phyloP scores from a whole-genome alignment of 345 rosid genomes.

The Eucalyptus shirleyi region DNA sequence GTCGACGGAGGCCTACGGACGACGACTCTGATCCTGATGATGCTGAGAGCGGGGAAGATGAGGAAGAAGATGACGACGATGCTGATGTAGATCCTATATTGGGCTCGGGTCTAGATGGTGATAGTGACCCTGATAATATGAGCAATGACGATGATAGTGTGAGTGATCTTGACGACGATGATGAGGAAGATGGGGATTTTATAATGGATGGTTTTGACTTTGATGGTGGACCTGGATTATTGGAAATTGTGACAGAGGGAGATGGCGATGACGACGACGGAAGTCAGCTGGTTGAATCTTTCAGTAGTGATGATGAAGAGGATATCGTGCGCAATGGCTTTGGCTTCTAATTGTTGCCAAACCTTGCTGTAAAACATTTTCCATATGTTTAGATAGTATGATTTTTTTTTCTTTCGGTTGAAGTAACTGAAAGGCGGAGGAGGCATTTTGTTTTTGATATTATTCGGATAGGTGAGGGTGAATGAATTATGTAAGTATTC shows the following conservation, averaged over 20 bases:
- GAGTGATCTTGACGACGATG: conserved; percentile 59
- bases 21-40: conserved; percentile 98
- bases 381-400: neutral
- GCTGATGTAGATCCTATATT: conserved; percentile 59
- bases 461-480: neutral
- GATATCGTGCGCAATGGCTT: conserved; percentile 27
- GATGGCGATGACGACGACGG: conserved; percentile 59
- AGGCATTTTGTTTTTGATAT: neutral
- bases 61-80: conserved; percentile 59
- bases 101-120: conserved; percentile 54
- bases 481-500: neutral
- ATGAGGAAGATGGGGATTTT: conserved; percentile 40
- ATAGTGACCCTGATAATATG: conserved; percentile 59
- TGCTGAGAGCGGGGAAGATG: conserved; percentile 91
- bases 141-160: conserved; percentile 51
- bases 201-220: conserved; percentile 39
- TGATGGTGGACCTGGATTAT: conserved; percentile 45
- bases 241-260: conserved; percentile 53
- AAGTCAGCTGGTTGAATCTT: conserved; percentile 52
- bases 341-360: conserved; percentile 9
- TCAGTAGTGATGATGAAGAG: conserved; percentile 78
- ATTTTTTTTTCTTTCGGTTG: neutral
- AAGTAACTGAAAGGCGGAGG: neutral
- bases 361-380: neutral
- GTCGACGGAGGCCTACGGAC: conserved; percentile 84